A percentile compares a stretch with the other conserved stretches of the same genome.
Evolutionary conservation across 768 basidiomycete genomes (phyloP).

Genomic region (Tephrocybe sp.): DNA sequence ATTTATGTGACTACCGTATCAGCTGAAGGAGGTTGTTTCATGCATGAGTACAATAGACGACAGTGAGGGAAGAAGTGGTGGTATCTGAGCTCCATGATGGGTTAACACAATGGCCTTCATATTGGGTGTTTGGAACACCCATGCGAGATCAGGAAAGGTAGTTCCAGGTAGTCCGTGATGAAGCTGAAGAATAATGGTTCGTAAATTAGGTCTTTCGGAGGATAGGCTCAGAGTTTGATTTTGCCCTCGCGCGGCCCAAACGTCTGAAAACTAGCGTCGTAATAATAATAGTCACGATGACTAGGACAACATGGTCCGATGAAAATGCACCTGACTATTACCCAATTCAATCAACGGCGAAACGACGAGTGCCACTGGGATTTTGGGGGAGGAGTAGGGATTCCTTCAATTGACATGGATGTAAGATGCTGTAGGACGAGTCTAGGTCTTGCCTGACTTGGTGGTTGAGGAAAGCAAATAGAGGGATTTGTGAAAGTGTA

Average conservation of each 20-base stretch:
- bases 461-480: slow-evolving; percentile 20
- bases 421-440: slow-evolving; percentile 16
- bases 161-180: slow-evolving; percentile 11
- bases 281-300: too few species aligned
- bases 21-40: too few species aligned
- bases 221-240: too few species aligned
- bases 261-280: too few species aligned
- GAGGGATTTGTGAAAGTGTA: slow-evolving; percentile 13
- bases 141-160: slow-evolving; percentile 18
- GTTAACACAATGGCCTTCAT: slow-evolving; percentile 20
- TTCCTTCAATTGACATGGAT: not conserved
- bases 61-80: too few species aligned
- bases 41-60: too few species aligned
- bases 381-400: slow-evolving; percentile 5
- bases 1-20: too few species aligned
- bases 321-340: slow-evolving; percentile 17
- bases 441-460: slow-evolving; percentile 20
- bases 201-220: slow-evolving; percentile 16
- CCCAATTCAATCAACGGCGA: slow-evolving; percentile 22
- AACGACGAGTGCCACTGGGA: slow-evolving; percentile 17
- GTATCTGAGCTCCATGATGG: too few species aligned
- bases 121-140: slow-evolving; percentile 13
- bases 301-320: too few species aligned
- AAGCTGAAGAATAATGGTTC: slow-evolving; percentile 12
- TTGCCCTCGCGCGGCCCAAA: too few species aligned